Evolutionary conservation across 495 filamentous ascomycete species (phyloP).

Genomic region (Hypomontagnella monticulosa): DNA sequence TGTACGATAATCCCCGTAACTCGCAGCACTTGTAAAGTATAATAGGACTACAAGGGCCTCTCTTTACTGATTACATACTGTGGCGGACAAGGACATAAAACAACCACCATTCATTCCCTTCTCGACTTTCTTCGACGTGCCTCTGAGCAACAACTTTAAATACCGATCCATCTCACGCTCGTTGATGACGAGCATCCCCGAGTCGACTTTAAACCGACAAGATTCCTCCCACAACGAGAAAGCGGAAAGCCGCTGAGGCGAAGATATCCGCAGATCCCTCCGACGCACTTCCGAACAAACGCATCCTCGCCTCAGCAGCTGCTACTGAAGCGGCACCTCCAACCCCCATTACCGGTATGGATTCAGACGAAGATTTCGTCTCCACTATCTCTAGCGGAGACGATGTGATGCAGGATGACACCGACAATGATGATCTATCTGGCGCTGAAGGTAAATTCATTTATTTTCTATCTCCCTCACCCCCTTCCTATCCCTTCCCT

Average conservation of each 20-base stretch:
- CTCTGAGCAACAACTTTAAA: slow-evolving; percentile 4
- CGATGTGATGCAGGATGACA: slow-evolving; percentile 78
- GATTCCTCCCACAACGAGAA: slow-evolving; percentile 75
- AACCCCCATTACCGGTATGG: slow-evolving; percentile 83
- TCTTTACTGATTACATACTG: not conserved
- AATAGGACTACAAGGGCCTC: too few relatives aligned
- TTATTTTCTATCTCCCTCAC: slow-evolving; percentile 4
- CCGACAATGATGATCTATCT: slow-evolving; percentile 75
- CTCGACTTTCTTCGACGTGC: slow-evolving; percentile 11
- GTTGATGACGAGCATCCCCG: slow-evolving; percentile 38
- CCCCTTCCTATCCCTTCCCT: too few relatives aligned
- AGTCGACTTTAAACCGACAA: slow-evolving; percentile 53
- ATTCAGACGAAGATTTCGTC: slow-evolving; percentile 97
- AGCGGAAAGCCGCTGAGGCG: slow-evolving; percentile 92
- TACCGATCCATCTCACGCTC: slow-evolving; percentile 25
- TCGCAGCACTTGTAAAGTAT: too few relatives aligned
- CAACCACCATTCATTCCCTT: not conserved
- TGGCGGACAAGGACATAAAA: not conserved
- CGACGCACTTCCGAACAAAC: slow-evolving; percentile 58
- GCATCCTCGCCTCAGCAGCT: slow-evolving; percentile 62
- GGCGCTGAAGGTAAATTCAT: slow-evolving; percentile 75
- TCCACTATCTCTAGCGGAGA: slow-evolving; percentile 82
- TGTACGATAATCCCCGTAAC: too few relatives aligned
- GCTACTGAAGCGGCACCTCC: slow-evolving; percentile 60
- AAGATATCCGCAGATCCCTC: slow-evolving; percentile 59